These are phyloP conservation scores for Mrakia gelida DNA, from an alignment of 768 basidiomycete genomes.

Conservation along the genomic window DNA sequence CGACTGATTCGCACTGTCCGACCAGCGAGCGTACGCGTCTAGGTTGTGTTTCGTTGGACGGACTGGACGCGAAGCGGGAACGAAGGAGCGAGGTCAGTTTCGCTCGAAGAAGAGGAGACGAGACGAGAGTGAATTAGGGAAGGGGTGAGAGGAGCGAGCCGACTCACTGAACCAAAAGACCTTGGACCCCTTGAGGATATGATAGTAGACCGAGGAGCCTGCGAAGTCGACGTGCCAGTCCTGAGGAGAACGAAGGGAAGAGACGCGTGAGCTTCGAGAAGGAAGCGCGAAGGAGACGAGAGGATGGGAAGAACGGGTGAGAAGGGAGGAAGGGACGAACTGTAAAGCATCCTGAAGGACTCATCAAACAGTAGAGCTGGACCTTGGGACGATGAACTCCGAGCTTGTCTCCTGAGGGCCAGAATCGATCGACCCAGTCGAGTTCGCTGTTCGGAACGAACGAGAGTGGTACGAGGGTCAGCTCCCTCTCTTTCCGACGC, in stretches of 20 bases:
- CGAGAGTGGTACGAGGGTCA: too few relatives aligned
- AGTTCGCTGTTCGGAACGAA: conserved; percentile 60
- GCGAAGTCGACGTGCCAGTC: conserved; percentile 99
- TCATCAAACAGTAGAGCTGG: conserved; percentile 95
- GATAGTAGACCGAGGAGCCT: conserved; percentile 68
- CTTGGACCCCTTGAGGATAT: conserved; percentile 80
- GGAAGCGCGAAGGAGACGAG: neutral
- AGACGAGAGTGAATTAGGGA: too few relatives aligned
- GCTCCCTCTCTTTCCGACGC: too few relatives aligned
- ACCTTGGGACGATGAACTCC: conserved; percentile 63
- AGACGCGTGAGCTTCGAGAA: neutral
- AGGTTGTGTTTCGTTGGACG: conserved; percentile 27
- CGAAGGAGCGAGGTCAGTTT: neutral
- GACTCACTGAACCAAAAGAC: conserved; percentile 77
- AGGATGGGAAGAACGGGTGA: too few relatives aligned
- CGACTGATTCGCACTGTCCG: conserved; percentile 72
- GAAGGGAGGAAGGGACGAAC: conserved; percentile 51
- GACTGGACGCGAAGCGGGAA: neutral
- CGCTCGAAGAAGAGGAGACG: neutral
- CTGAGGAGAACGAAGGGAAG: conserved; percentile 46
- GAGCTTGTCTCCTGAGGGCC: conserved; percentile 54
- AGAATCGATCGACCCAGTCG: conserved; percentile 96
- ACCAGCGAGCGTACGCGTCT: conserved; percentile 44
- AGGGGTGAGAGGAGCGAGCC: too few relatives aligned
- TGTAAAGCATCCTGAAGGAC: conserved; percentile 88